These are phyloP conservation scores for Apophysomyces trapeziformis DNA, from an alignment of 371 early-diverging fungal genomes.

Conservation along the genomic window DNA sequence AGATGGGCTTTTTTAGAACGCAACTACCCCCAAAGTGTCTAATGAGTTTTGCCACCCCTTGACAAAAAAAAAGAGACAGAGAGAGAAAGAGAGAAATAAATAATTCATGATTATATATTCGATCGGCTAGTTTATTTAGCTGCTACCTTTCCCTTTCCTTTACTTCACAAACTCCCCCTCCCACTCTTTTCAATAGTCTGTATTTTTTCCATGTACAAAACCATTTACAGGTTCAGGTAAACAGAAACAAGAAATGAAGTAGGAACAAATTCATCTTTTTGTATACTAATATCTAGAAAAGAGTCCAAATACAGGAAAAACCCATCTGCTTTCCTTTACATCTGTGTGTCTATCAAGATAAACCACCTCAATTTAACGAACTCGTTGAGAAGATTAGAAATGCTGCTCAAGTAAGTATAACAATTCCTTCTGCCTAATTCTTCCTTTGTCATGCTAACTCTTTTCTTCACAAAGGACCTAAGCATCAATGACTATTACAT, in stretches of 20 bases:
- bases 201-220: conserved; percentile 27
- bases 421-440: conserved; percentile 1
- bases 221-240: conserved; percentile 37
- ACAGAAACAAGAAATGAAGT: not conserved
- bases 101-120: conserved; percentile 7
- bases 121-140: conserved; percentile 1
- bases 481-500: conserved; percentile 38
- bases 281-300: conserved; percentile 9
- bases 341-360: conserved; percentile 38
- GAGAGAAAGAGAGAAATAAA: not conserved
- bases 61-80: not conserved
- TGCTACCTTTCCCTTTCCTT: conserved; percentile 11
- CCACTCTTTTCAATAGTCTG: conserved; percentile 7
- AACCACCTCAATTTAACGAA: conserved; percentile 40
- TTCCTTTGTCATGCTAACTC: not conserved
- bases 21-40: conserved; percentile 10
- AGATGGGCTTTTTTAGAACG: conserved; percentile 11
- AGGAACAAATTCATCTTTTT: too few relatives aligned
- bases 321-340: conserved; percentile 36
- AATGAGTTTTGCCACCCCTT: conserved; percentile 5
- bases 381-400: conserved; percentile 35
- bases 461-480: conserved; percentile 20
- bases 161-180: conserved; percentile 7
- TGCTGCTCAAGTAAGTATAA: conserved; percentile 25
- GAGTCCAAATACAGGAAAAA: conserved; percentile 39